Base-by-base conservation (phyloP, 257 asterid species). In the Apocynum venetum region DNA sequence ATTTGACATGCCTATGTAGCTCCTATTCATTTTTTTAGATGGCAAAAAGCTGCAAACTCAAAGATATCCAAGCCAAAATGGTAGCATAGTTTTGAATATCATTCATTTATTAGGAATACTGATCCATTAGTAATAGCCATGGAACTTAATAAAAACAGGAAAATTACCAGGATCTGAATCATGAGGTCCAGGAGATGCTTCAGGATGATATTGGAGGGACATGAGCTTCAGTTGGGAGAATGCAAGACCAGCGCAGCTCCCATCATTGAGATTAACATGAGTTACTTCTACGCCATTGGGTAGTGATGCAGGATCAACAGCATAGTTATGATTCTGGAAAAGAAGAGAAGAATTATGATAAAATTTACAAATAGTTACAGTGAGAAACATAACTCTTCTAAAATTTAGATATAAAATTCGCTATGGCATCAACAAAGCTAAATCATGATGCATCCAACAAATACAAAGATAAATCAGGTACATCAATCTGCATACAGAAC, bases 201-300 rank as follows among this genome's bases (percentile, higher is more conserved):
- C 99, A 0, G 98, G 98, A 78, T 91, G 99, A 83, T 93, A 95
- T 74, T 95, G 99, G 75, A 93, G 93, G 3, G 98, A 91, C 93
- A 93, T 88, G 83, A 95, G 94, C 89, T 89, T 95, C 71, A 79
- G 83, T 80, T 87, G 84, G 52, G 92, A 61, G 71, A 85, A 95
- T 10, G 98, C 93, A 76, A 95, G 96, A 79, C 98, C 98, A 8
- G 98, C 98, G 82, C 97, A 95, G 86, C 97, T 95, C 80, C 96
- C 98, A 66, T 95, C 98, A 52, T 91, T 93, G 78, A 93, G 98
- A 89, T 93, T 93, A 77, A 91, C 84, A 82, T 93, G 98, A 82
- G 98, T 93, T 76, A 93, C 96, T 84, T 91, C 91, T 4, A 88
- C 96, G 35, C 98, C 98, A 64, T 86, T 84, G 0, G 97, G 97